Base-by-base conservation (phyloP, 768 basidiomycete species). In the Panaeolus cyanescens region DNA sequence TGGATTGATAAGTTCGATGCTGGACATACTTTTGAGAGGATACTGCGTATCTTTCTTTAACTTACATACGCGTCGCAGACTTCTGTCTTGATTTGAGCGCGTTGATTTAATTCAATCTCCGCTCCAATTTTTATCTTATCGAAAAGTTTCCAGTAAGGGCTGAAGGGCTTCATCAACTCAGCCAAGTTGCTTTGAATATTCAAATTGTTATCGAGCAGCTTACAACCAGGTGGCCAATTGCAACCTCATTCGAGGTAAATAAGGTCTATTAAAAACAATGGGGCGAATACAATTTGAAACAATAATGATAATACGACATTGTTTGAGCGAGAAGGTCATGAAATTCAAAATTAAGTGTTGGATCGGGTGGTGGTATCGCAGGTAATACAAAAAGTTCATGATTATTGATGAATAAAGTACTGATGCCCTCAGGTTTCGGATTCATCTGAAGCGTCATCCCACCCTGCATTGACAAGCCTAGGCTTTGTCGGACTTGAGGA, bases 1-100 rank as follows among this genome's bases (percentile, higher is more conserved):
- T 37, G 95, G 95, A 71, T 98, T 98, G 76, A 98, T 93, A 69
- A 96, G 90, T 80, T 97, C 94, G 74, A 97, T 91, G 72, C 89
- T 91, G 33, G 90, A 80, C 86, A 87, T 88, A 66, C 56, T 70
- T 50, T 50, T 50, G 12, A 13, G 56, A 62, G 66, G 58, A 62
- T 20, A 37, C 31, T n/a, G 25, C 2, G 36, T 40, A 39, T 31
- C 40, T 65, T 65, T 63, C 60, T 40, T 67, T 65, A 68, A 59
- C 54, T 67, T 45, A 56, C 61, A 69, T 70, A 73, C 73, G 73
- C 73, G 71, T 68, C 60, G 59, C 56, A 63, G 56, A 60, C 59
- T 58, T 59, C n/a, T 68, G 64, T 64, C 63, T 59, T 64, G 64
- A 62, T 62, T 59, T 61, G 59, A 61, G 58, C 68, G 65, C 65